Evolutionary conservation across 2,329 filamentous ascomycete species (phyloP).

Genomic region (Lasiodiplodia theobromae): DNA sequence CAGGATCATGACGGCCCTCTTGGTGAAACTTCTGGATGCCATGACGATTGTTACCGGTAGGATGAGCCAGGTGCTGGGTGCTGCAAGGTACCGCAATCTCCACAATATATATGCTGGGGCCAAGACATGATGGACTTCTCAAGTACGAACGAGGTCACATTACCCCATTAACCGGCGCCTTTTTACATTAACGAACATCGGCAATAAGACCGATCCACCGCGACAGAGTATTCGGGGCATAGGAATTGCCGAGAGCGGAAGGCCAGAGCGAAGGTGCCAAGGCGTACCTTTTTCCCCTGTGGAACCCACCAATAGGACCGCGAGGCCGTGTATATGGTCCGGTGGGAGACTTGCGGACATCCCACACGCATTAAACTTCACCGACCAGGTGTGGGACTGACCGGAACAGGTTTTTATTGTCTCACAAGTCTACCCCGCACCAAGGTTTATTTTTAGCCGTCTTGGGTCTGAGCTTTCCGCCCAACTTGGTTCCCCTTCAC

Average conservation of each 20-base stretch:
- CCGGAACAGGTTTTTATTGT: not conserved
- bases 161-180: not conserved
- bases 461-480: not conserved
- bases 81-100: not conserved
- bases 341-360: constrained; percentile 12
- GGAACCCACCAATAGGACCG: not conserved
- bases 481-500: too few relatives aligned
- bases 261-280: not conserved
- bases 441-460: constrained; percentile 11
- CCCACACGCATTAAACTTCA: not conserved
- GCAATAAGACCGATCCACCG: constrained; percentile 7
- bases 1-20: not conserved
- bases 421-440: not conserved
- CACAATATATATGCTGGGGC: constrained; percentile 3
- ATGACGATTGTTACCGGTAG: not conserved
- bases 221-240: not conserved
- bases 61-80: not conserved
- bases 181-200: not conserved
- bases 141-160: not conserved
- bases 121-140: not conserved
- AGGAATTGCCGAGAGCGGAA: not conserved
- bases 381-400: not conserved
- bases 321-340: constrained; percentile 1
- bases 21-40: not conserved
- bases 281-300: not conserved